Evolutionary conservation across 2,329 filamentous ascomycete genomes (phyloP).

Genomic region (Emmonsiellopsis sp.): DNA sequence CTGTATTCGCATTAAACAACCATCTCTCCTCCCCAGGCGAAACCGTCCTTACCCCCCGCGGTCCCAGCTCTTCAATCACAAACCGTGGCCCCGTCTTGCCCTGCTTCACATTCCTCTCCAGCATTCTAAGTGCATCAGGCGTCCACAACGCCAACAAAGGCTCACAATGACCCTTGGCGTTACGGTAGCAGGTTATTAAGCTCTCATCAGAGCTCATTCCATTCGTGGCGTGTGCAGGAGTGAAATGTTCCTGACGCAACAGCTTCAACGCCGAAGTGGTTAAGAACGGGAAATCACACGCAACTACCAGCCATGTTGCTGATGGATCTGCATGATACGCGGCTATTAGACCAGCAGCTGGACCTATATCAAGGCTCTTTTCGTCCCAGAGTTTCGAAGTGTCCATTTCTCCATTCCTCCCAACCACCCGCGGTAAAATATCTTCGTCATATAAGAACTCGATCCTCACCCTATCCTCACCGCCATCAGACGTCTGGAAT

Average conservation of each 20-base stretch:
- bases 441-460: conserved; percentile 5
- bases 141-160: conserved; percentile 31
- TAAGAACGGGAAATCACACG: conserved; percentile 28
- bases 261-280: conserved; percentile 18
- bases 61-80: conserved; percentile 12
- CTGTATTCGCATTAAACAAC: conserved; percentile 18
- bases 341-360: conserved; percentile 22
- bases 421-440: neutral
- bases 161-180: conserved; percentile 21
- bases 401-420: neutral
- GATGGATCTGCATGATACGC: conserved; percentile 19
- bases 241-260: conserved; percentile 9
- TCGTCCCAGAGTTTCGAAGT: neutral
- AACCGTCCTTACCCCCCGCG: conserved; percentile 8
- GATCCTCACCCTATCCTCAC: conserved; percentile 7
- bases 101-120: conserved; percentile 15
- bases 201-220: conserved; percentile 11
- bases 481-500: conserved; percentile 1
- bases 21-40: conserved; percentile 7
- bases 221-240: neutral
- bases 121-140: conserved; percentile 18
- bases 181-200: conserved; percentile 28
- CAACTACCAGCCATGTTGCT: conserved; percentile 25
- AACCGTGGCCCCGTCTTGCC: conserved; percentile 12
- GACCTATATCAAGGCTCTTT: conserved; percentile 10